Evolutionary conservation across 495 filamentous ascomycete species (phyloP), one percentile per base, ranked within the genome.

Genomic region (Geopyxis carbonaria): DNA sequence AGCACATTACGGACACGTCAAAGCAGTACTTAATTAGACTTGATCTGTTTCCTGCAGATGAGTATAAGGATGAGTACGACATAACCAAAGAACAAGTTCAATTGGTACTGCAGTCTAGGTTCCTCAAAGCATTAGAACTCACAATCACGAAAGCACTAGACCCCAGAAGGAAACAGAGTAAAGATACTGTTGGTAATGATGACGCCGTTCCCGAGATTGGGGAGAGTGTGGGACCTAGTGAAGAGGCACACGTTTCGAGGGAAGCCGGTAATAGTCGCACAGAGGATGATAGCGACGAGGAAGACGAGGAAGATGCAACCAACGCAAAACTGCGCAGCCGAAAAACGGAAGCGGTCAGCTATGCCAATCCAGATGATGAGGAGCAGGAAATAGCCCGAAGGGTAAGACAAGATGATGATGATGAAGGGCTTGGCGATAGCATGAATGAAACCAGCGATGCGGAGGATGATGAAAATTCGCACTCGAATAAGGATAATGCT

Each of bases 301-400:
- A 76, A 31, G 79, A 81, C 30, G 83, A 78, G 33, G 80, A 71
- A 9, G 87, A 94, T 56, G 84, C 84, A 32, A 92, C 89, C 22
- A 72, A 74, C 38, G 72, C 75, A 40, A 80, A 82, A 58, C 69
- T 76, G 48, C 68, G 64, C 38, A 69, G 74, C 11, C 86, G 89
- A 56, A 70, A 78, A 32, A 59, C 63, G 31, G 80, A 93, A 59
- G 79, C 75, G 23, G 72, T 86, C 5, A 83, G 80, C 9, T 97
- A 95, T 54, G 91, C 80, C 25, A 84, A 70, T 5, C 84, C 84
- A 22, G 87, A 95, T 50, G 87, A 92, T 22, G 91, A 81, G 4
- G 89, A 97, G 55, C 73, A 85, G 46, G 73, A 65, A 39, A 60
- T 70, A 35, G 63, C 65, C 39, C 64, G 65, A 27, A 67, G 72